Base-by-base conservation (phyloP, 1,284 basidiomycete species). In the Fomitopsis schrenkii region DNA sequence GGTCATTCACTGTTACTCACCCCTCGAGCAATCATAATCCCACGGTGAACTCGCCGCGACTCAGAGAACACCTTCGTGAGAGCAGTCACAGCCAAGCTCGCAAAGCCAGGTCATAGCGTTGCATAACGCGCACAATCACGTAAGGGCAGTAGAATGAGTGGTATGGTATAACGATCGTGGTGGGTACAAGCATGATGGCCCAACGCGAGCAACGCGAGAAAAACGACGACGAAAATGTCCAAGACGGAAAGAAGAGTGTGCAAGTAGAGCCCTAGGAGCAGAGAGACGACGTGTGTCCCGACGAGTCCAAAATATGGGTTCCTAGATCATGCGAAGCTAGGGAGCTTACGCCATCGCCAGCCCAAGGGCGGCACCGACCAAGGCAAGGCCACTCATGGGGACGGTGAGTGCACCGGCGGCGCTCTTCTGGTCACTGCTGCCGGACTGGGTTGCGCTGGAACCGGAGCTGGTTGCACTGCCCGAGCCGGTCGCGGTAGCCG, bases 341-440 rank as follows among this genome's bases (percentile, higher is more conserved):
- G 48, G 28, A 50, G 15, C 14, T 53, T 33, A 59, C 6, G 67
- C 70, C 58, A 71, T 60, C 58, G 66, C 44, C 54, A 70, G 55
- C 46, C 72, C 71, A 65, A 74, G 59, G 42, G 62, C 72, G 46
- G 69, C 74, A 40, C 68, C 61, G 42, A 69, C 63, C 42, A 63
- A 68, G 46, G 72, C 65, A n/a, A 70, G 62, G 57, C 70, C 68
- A 12, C 66, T 66, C 50, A 68, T 48, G 41, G 71, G 65, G 53
- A 66, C 64, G n/a, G 60, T 41, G 52, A 72, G 60, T 60, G 62
- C 58, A 28, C 59, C 56, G 3, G 70, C 69, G 19, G 66, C 70
- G 59, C 59, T 69, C 50, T 59, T 58, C 44, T 22, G 22, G 22
- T 54, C 44, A 41, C 58, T 36, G 35, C 52, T 58, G 41, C 60